Percentiles rank a stretch among this genome's conserved stretches.
Conservation (phyloP, 139 green algal genomes). For the Coelastrella sp. region DNA sequence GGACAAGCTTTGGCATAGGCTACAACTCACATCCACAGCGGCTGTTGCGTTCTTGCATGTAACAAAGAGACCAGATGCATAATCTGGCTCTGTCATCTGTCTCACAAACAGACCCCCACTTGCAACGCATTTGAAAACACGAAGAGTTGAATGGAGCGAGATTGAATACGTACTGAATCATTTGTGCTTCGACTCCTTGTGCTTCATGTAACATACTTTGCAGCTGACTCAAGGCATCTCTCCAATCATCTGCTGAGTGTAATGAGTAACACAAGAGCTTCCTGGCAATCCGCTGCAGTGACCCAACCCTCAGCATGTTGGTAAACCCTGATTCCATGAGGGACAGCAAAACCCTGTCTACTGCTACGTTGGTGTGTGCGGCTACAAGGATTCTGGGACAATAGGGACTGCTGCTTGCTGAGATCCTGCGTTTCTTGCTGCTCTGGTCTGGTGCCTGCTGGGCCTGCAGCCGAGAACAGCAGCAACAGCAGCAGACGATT, state of each 20-base stretch:
- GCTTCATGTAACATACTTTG: constrained; percentile 68
- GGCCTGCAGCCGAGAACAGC: too few relatives aligned
- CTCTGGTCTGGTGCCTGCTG: neutral
- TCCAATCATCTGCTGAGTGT: constrained; percentile 62
- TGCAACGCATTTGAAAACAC: neutral
- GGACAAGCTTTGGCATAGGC: too few relatives aligned
- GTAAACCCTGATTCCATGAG: constrained; percentile 70
- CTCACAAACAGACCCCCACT: neutral
- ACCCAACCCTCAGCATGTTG: constrained; percentile 86
- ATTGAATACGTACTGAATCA: constrained; percentile 11
- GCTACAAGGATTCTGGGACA: constrained; percentile 76
- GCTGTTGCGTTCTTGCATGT: too few relatives aligned
- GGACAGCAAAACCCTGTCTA: constrained; percentile 68
- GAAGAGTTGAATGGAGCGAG: neutral
- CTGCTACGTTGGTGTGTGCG: constrained; percentile 91
- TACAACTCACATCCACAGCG: too few relatives aligned
- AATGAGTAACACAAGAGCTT: constrained; percentile 80
- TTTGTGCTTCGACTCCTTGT: constrained; percentile 30
- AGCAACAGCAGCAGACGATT: neutral
- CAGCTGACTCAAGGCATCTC: constrained; percentile 55
- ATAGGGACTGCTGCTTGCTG: neutral
- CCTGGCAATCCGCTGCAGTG: constrained; percentile 75
- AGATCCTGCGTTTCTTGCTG: neutral
- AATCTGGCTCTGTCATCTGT: too few relatives aligned
- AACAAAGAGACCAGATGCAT: too few relatives aligned